Conservation (phyloP, 139 green algal species). For the Deuterostichococcus epilithicus region DNA sequence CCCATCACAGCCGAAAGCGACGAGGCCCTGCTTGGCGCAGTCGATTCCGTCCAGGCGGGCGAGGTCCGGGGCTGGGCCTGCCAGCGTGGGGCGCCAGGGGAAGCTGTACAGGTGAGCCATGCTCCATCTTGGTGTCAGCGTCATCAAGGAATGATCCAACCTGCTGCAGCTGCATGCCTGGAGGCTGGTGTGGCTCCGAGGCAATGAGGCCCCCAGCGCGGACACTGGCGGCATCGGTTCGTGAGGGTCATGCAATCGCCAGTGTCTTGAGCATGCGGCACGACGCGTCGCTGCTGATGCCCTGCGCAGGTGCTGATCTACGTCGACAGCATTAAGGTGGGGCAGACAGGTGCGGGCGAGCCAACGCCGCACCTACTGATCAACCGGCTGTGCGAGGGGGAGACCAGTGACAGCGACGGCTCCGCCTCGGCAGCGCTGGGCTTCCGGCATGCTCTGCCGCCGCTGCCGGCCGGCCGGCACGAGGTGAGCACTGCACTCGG, state of each 20-base stretch:
- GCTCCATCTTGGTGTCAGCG: no score
- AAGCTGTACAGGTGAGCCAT: background rate
- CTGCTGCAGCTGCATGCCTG: no score
- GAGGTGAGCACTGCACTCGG: conserved; percentile 14
- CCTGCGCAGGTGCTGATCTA: conserved; percentile 26
- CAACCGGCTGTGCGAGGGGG: conserved; percentile 30
- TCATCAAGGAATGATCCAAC: no score
- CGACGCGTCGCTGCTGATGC: background rate
- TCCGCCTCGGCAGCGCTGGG: conserved; percentile 20
- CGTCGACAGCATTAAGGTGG: conserved; percentile 39
- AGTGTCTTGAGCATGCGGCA: no score
- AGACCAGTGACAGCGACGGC: conserved; percentile 9
- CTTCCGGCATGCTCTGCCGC: conserved; percentile 37
- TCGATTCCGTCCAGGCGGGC: conserved; percentile 39
- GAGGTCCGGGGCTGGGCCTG: conserved; percentile 43
- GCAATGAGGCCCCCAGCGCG: no score
- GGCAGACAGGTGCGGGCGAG: conserved; percentile 6
- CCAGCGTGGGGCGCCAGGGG: background rate
- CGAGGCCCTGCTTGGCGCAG: conserved; percentile 27
- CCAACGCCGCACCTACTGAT: conserved; percentile 25
- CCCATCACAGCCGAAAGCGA: conserved; percentile 7
- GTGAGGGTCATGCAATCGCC: no score
- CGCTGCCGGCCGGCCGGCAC: conserved; percentile 31
- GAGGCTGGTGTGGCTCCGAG: no score
- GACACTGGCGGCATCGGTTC: no score